These are phyloP conservation scores for Neoarthrinium moseri DNA, from an alignment of 2,329 filamentous ascomycete genomes.

Conservation along the genomic window DNA sequence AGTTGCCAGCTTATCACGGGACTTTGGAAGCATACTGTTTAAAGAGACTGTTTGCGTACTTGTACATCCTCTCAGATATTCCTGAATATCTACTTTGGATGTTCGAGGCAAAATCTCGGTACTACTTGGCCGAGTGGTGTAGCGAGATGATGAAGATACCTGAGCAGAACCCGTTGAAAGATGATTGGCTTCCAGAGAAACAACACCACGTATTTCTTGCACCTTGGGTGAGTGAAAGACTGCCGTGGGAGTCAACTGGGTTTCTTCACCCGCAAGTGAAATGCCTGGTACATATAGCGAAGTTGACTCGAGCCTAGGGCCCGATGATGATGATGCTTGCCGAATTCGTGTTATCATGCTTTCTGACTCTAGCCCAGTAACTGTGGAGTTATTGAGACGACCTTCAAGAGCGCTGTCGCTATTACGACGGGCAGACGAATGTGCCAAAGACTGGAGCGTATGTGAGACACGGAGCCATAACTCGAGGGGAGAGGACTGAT, in stretches of 20 bases:
- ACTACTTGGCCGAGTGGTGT: conserved; percentile 12
- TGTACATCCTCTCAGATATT: too few species aligned
- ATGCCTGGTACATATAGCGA: neutral
- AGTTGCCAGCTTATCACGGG: neutral
- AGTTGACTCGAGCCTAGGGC: neutral
- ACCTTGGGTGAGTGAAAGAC: neutral
- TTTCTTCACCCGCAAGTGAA: neutral
- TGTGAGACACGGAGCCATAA: conserved; percentile 23
- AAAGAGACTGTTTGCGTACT: neutral
- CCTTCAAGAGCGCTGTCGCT: conserved; percentile 5
- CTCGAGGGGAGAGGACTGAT: conserved; percentile 24
- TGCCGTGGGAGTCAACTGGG: neutral
- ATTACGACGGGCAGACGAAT: conserved; percentile 5
- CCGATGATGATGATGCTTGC: neutral
- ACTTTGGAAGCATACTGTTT: too few species aligned
- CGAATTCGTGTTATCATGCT: conserved; percentile 1
- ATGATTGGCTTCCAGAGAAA: neutral
- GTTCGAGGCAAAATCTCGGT: neutral
- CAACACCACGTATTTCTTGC: neutral
- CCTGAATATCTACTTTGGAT: neutral
- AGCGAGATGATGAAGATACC: conserved; percentile 19
- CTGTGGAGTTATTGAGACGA: neutral
- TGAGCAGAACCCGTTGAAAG: conserved; percentile 9
- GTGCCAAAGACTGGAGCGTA: conserved; percentile 1
- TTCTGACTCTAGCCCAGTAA: neutral